Base-by-base conservation (phyloP, 2,329 filamentous ascomycete genomes). In the Xylariaceae sp. region DNA sequence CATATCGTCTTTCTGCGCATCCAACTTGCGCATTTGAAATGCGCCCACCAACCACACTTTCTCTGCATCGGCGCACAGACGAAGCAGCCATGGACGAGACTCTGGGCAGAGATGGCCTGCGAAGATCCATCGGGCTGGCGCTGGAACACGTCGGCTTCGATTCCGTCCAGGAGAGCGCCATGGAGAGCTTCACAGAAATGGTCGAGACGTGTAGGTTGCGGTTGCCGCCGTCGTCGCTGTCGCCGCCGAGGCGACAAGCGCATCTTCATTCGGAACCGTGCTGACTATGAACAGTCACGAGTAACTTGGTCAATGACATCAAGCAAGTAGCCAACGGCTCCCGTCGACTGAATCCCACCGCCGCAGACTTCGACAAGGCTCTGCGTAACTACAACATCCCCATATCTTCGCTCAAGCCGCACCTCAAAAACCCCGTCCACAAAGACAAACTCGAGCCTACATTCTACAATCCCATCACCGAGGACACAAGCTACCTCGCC, bases 101-200 rank as follows among this genome's bases (percentile, higher is more conserved):
- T 39, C 57, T 68, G 52, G 65, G 68, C n/a, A 66, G 71, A 45
- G 61, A 63, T 38, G 71, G 75, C 1, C 67, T 86, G 22, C 73
- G 75, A 41, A 75, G 81, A 44, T 77, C 80, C 11, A 77, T 85
- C 48, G 76, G 74, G 0, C 62, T 84, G 48, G 74, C 75, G 3
- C 64, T 85, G 27, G 67, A 77, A 39, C 76, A 83, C 52, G 76
- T 83, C 35, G 82, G 82, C 27, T 86, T 85, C 57, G 71, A 76
- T 30, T 69, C 71, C 22, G 75, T 81, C 12, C 75, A 71, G 1
- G 71, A 73, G 7, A 77, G 82, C 46, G 81, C 82, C 1, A 64
- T 86, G 57, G 81, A 85, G 62, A 76, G 76, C 55, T 79, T 85
- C 39, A 74, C 78, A 4, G 65, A 68, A 17, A 69, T 76, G 56